phyloP scores from a whole-genome alignment of 495 filamentous ascomycete genomes.

The Neurospora intermedia region DNA sequence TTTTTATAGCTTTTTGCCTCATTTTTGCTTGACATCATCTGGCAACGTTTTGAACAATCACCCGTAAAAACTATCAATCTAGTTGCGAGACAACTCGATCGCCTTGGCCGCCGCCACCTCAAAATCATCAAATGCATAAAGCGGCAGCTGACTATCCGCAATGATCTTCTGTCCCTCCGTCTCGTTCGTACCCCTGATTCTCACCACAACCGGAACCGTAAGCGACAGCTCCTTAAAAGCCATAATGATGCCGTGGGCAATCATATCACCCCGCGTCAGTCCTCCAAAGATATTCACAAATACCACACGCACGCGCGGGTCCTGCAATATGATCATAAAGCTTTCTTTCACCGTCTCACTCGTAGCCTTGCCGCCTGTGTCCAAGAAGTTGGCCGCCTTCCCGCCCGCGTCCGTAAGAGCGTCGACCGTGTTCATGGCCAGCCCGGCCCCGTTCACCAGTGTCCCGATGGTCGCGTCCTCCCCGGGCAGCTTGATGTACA shows the following conservation, averaged over 20 bases:
- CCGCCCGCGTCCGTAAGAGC: conserved; percentile 56
- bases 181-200: conserved; percentile 77
- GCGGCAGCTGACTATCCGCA: conserved; percentile 56
- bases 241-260: conserved; percentile 69
- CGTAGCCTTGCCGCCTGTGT: conserved; percentile 86
- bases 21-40: not conserved
- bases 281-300: conserved; percentile 93
- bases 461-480: conserved; percentile 52
- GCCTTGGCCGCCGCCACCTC: conserved; percentile 69
- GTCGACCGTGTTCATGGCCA: conserved; percentile 89
- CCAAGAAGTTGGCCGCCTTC: conserved; percentile 69
- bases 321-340: conserved; percentile 61
- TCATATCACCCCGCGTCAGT: conserved; percentile 78
- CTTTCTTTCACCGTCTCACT: conserved; percentile 69
- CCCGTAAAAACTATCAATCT: not conserved
- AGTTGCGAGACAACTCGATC: conserved; percentile 48
- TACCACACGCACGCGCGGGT: conserved; percentile 58
- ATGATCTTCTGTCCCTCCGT: conserved; percentile 67
- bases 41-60: not conserved
- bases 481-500: conserved; percentile 51
- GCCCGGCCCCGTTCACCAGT: conserved; percentile 77
- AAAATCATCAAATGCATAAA: conserved; percentile 75
- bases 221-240: conserved; percentile 66
- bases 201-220: conserved; percentile 68
- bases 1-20: no score